phyloP scores from a whole-genome alignment of 352 stramenopile species.

The Lagenidium sp. region DNA sequence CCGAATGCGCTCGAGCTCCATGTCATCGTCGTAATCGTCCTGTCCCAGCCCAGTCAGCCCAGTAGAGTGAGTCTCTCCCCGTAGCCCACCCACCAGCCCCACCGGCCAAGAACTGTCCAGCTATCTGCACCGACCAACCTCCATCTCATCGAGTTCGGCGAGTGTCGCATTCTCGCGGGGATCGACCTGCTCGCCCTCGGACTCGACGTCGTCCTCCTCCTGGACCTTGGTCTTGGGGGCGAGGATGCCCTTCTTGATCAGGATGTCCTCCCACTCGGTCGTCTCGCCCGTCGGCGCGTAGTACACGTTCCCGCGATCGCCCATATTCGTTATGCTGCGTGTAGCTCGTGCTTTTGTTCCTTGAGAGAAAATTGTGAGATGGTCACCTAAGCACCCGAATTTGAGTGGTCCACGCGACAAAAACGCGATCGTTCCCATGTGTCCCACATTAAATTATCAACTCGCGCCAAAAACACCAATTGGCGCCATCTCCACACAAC shows the following conservation, averaged over 20 bases:
- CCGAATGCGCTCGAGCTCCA: conserved; percentile 64
- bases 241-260: conserved; percentile 85
- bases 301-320: conserved; percentile 72
- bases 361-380: no score
- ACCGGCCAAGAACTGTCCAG: no score
- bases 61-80: no score
- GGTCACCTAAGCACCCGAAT: no score
- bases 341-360: no score
- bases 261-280: conserved; percentile 87
- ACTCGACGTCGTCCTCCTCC: conserved; percentile 55
- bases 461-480: no score
- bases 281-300: conserved; percentile 85
- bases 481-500: no score
- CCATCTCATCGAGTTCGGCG: conserved; percentile 81
- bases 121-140: conserved; percentile 19
- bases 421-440: no score
- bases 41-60: no score
- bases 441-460: no score
- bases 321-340: conserved; percentile 24
- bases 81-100: no score
- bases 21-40: conserved; percentile 84
- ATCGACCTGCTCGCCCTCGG: conserved; percentile 61
- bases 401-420: no score
- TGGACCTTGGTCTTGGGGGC: conserved; percentile 84
- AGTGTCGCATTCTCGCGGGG: conserved; percentile 72